These are phyloP conservation scores for Scopulariopsis brevicaulis DNA, from an alignment of 2,329 filamentous ascomycete genomes.

Conservation along the genomic window DNA sequence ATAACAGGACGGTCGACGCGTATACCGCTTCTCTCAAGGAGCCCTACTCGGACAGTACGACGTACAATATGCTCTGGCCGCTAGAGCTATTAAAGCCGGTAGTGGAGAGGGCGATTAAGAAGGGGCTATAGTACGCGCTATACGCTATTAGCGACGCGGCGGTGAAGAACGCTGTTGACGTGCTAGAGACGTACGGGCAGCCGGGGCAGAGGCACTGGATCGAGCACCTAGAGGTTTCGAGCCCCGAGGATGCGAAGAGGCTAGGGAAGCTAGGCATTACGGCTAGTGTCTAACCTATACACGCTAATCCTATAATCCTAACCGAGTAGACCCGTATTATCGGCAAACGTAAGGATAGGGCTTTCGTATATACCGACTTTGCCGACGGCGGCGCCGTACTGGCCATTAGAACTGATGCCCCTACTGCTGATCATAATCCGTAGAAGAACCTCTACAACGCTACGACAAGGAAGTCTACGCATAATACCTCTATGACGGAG, in stretches of 20 bases:
- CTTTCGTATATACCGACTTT: slow-evolving; percentile 54
- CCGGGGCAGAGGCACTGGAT: slow-evolving; percentile 45
- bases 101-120: slow-evolving; percentile 38
- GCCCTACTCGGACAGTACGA: slow-evolving; percentile 40
- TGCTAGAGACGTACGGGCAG: slow-evolving; percentile 29
- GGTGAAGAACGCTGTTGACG: slow-evolving; percentile 44
- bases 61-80: slow-evolving; percentile 40
- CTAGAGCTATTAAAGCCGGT: slow-evolving; percentile 39
- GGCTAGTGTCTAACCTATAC: slow-evolving; percentile 45
- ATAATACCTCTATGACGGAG: slow-evolving; percentile 28
- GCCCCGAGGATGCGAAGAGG: slow-evolving; percentile 38
- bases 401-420: slow-evolving; percentile 47
- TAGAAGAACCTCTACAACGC: slow-evolving; percentile 47
- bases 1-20: slow-evolving; percentile 53
- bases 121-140: slow-evolving; percentile 47
- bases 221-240: slow-evolving; percentile 52
- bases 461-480: slow-evolving; percentile 42
- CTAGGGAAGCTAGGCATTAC: slow-evolving; percentile 49
- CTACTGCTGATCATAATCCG: slow-evolving; percentile 43
- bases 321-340: slow-evolving; percentile 48
- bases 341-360: slow-evolving; percentile 41
- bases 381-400: slow-evolving; percentile 39
- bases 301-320: slow-evolving; percentile 49
- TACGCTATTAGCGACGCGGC: slow-evolving; percentile 56
- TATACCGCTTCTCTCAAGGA: slow-evolving; percentile 51